Evolutionary conservation across 257 asterid genomes (phyloP).

Genomic region (Petrea volubilis): DNA sequence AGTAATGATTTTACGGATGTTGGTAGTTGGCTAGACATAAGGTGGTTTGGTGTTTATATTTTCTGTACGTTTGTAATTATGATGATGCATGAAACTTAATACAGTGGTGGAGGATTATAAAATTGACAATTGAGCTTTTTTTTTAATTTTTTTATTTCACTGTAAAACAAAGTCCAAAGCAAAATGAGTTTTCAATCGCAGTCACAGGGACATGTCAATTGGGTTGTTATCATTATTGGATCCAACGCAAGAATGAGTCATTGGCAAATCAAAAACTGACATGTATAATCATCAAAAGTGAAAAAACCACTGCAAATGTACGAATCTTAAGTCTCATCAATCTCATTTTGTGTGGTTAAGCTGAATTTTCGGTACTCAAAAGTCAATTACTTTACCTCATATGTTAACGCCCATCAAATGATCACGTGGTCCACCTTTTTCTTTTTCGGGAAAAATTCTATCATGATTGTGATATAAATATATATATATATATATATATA

Average conservation of each 20-base stretch:
- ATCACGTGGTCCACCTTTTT: no score
- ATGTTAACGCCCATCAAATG: no score
- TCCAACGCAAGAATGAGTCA: no score
- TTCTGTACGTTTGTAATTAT: neutral
- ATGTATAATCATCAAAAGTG: no score
- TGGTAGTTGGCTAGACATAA: constrained; percentile 2
- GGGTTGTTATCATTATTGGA: neutral
- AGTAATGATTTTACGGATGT: neutral
- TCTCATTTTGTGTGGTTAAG: no score
- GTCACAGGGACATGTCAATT: neutral
- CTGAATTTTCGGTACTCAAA: no score
- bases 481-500: no score
- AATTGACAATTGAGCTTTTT: neutral
- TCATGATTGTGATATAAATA: no score
- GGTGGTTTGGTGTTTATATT: neutral
- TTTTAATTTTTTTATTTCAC: neutral
- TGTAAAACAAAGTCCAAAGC: neutral
- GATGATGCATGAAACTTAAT: neutral
- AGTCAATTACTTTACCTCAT: no score
- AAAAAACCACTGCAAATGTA: no score
- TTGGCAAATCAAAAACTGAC: no score
- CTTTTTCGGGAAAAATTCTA: no score
- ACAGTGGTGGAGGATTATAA: neutral
- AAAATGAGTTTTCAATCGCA: neutral
- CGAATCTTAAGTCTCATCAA: neutral